These are phyloP conservation scores for Globisporangium ultimum DNA, from an alignment of 352 stramenopile genomes.

Conservation along the genomic window DNA sequence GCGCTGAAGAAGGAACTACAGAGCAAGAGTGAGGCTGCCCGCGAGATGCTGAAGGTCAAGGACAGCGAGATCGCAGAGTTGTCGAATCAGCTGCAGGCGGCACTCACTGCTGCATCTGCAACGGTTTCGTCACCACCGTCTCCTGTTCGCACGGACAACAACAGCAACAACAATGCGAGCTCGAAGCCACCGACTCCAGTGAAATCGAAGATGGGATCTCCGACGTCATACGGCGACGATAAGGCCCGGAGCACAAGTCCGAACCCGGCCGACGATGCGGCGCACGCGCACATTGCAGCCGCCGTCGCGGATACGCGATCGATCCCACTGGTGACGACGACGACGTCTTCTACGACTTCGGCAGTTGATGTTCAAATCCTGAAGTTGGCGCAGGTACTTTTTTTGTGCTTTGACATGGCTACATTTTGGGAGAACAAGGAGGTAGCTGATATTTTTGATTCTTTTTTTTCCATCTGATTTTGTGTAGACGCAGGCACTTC, in stretches of 20 bases:
- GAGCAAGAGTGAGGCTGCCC: conserved; percentile 31
- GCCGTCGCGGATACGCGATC: conserved; percentile 41
- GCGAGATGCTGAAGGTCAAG: conserved; percentile 48
- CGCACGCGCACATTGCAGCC: conserved; percentile 33
- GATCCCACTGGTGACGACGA: conserved; percentile 34
- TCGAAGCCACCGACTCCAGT: conserved; percentile 19
- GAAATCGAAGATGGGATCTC: conserved; percentile 39
- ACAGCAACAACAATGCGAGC: conserved; percentile 12
- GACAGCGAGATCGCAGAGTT: conserved; percentile 49
- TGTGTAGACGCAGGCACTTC: conserved; percentile 20
- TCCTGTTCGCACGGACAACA: conserved; percentile 15
- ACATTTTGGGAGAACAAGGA: background rate
- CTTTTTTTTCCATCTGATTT: conserved; percentile 4
- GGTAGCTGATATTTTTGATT: background rate
- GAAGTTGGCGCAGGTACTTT: conserved; percentile 20
- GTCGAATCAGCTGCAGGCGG: conserved; percentile 43
- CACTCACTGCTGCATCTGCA: conserved; percentile 23
- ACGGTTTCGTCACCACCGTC: background rate
- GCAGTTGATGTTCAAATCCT: conserved; percentile 23
- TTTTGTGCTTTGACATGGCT: background rate
- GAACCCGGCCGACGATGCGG: conserved; percentile 21
- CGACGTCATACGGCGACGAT: conserved; percentile 24
- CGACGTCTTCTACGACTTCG: background rate
- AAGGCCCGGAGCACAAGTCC: conserved; percentile 34
- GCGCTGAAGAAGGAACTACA: conserved; percentile 33